Conservation (phyloP, 331 rosid species). For the Stylosanthes scabra region DNA sequence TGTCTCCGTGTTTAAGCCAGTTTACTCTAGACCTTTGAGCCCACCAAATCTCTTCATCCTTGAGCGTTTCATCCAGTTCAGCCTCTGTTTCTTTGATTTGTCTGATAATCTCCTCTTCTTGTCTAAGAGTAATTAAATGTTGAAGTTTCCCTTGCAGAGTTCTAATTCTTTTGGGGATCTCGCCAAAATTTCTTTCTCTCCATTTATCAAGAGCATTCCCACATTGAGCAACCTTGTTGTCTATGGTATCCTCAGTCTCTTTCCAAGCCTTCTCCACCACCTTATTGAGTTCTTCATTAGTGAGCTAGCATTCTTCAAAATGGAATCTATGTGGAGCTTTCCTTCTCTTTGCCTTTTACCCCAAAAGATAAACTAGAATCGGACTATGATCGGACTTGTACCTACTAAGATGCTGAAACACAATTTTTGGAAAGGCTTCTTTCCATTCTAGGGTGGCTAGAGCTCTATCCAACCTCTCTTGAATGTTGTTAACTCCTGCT, state of each 20-base stretch:
- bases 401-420: neutral
- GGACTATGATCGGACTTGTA: neutral
- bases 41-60: neutral
- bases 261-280: neutral
- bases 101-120: neutral
- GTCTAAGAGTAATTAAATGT: neutral
- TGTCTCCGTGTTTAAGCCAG: neutral
- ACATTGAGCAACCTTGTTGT: neutral
- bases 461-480: neutral
- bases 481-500: neutral
- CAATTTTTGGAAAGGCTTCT: neutral
- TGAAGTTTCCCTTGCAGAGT: neutral
- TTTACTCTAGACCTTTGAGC: neutral
- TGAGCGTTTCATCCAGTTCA: neutral
- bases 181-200: neutral
- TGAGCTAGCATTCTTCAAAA: neutral
- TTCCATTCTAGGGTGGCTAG: neutral
- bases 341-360: neutral
- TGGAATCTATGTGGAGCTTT: no score
- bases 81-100: neutral
- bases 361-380: neutral
- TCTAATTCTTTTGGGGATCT: neutral
- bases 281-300: neutral
- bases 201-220: neutral
- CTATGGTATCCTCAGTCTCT: neutral